Conservation (phyloP, 345 rosid genomes). For the Adansonia digitata region DNA sequence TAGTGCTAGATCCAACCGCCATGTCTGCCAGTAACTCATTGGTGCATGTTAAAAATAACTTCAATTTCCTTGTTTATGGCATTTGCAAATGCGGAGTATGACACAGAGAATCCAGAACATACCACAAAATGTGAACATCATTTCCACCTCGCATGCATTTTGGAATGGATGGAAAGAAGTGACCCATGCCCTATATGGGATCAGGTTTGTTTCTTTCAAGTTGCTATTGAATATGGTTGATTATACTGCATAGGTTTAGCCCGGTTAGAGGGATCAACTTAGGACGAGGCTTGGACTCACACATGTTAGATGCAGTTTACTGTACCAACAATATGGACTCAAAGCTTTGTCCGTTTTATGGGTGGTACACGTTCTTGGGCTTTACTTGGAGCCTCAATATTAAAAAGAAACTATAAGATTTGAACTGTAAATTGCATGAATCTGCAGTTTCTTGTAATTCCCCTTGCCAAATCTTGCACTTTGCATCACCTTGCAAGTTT, state of each 20-base stretch:
- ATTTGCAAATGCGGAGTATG: constrained; percentile 57
- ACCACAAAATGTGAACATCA: constrained; percentile 74
- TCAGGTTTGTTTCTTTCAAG: constrained; percentile 46
- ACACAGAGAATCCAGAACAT: constrained; percentile 72
- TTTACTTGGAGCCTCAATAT: background rate
- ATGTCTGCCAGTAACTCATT: background rate
- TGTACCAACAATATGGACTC: background rate
- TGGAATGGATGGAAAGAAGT: constrained; percentile 96
- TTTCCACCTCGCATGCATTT: constrained; percentile 79
- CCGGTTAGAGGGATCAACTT: background rate
- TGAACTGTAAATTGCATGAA: background rate
- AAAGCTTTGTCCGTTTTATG: background rate
- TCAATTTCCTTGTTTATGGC: background rate
- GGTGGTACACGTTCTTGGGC: background rate
- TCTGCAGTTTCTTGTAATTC: background rate
- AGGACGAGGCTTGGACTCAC: background rate
- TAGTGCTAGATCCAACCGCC: too few relatives aligned
- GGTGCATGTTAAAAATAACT: background rate
- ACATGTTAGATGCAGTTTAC: background rate
- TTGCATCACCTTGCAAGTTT: background rate
- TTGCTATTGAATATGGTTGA: background rate
- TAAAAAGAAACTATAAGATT: background rate
- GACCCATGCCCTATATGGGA: constrained; percentile 82
- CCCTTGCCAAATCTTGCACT: background rate
- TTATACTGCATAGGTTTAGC: background rate